Percentiles rank a stretch among this genome's conserved stretches.
Conservation (phyloP, 1,284 basidiomycete genomes). For the Leccinum subspadiceum region DNA sequence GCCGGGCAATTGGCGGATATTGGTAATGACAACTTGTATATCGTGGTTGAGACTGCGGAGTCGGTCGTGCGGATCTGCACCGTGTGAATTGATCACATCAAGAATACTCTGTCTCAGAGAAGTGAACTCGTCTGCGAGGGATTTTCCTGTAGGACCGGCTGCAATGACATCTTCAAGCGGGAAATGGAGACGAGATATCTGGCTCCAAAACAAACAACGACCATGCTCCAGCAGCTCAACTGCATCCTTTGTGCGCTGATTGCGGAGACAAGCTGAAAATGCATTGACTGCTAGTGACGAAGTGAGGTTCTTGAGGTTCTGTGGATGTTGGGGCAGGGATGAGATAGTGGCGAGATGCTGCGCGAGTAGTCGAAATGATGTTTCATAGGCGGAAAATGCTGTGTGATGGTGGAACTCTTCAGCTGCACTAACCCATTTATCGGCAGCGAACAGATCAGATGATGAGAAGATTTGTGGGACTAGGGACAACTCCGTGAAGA, state of each 20-base stretch:
- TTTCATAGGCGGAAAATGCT: neutral
- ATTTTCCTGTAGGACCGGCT: neutral
- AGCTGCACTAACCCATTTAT: neutral
- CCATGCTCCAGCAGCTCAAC: neutral
- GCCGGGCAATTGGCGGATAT: neutral
- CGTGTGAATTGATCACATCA: neutral
- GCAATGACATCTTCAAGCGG: neutral
- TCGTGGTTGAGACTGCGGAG: neutral
- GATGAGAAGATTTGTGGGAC: neutral
- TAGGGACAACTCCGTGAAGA: neutral
- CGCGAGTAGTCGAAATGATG: neutral
- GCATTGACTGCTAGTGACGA: neutral
- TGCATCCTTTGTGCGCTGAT: neutral
- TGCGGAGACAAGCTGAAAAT: neutral
- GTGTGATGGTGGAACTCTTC: neutral
- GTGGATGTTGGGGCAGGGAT: neutral
- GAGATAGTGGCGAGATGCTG: neutral
- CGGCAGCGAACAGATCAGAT: neutral
- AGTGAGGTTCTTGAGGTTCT: neutral
- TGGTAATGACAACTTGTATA: neutral
- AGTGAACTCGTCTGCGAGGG: neutral
- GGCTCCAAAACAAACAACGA: neutral
- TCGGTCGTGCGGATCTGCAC: neutral
- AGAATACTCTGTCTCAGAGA: neutral
- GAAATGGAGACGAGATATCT: neutral